phyloP scores from a whole-genome alignment of 2,329 filamentous ascomycete species.

The Delphinella strobiligena region DNA sequence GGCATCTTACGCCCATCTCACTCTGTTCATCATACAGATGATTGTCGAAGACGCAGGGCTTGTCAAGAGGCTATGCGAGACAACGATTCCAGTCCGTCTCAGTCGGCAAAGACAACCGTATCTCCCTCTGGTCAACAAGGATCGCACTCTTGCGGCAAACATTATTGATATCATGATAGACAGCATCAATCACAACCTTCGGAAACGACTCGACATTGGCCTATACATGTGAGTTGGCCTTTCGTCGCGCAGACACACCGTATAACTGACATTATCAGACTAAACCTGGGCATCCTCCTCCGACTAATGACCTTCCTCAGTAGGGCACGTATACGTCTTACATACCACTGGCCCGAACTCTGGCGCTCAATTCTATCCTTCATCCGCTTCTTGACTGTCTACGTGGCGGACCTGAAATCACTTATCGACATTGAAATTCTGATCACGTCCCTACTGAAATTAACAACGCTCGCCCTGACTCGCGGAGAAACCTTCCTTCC shows the following conservation, averaged over 20 bases:
- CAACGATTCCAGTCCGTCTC: constrained; percentile 62
- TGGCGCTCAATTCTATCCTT: constrained; percentile 83
- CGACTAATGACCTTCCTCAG: constrained; percentile 76
- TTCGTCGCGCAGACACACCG: background rate
- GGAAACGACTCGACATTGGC: constrained; percentile 69
- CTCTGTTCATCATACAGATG: constrained; percentile 72
- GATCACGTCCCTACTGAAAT: constrained; percentile 65
- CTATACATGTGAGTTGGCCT: constrained; percentile 53
- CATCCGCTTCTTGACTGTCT: constrained; percentile 80
- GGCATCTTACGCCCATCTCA: constrained; percentile 73
- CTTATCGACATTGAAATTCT: constrained; percentile 60
- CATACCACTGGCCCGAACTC: constrained; percentile 90
- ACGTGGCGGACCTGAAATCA: constrained; percentile 62
- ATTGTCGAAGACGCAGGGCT: constrained; percentile 74
- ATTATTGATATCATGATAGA: constrained; percentile 83
- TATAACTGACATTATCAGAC: constrained; percentile 25
- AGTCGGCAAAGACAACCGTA: constrained; percentile 84
- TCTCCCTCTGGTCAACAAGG: constrained; percentile 59
- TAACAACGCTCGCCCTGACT: constrained; percentile 73
- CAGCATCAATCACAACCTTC: constrained; percentile 86
- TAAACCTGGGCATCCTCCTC: constrained; percentile 70
- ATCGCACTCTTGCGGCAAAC: constrained; percentile 61
- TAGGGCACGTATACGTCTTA: constrained; percentile 65
- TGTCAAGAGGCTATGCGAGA: constrained; percentile 75
- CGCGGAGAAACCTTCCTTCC: constrained; percentile 85